phyloP scores from a whole-genome alignment of 148 eudicot genomes.

The Rhododendron kiyosumense region DNA sequence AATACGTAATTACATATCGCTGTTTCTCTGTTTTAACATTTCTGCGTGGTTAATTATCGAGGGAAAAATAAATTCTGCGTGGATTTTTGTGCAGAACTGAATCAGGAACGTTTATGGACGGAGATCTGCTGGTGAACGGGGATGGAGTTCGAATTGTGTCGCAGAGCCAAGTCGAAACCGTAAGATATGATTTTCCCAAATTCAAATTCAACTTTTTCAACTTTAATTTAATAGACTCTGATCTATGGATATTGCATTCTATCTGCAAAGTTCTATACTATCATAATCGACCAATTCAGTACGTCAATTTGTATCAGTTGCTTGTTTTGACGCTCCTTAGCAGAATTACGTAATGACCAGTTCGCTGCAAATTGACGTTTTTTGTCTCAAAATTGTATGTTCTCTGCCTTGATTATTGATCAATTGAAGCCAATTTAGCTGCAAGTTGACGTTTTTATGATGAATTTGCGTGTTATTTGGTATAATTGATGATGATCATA shows the following conservation, averaged over 20 bases:
- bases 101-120: constrained; percentile 88
- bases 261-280: not conserved
- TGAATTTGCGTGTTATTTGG: not conserved
- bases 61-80: not conserved
- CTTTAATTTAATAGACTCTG: constrained; percentile 4
- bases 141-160: constrained; percentile 82
- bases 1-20: not conserved
- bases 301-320: not conserved
- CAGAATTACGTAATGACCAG: not conserved
- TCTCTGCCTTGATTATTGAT: not conserved
- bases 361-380: not conserved
- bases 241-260: not conserved
- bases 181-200: constrained; percentile 18
- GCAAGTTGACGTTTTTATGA: not conserved
- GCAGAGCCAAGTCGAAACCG: constrained; percentile 47
- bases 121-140: constrained; percentile 81
- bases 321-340: not conserved
- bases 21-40: not conserved
- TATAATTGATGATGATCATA: not conserved
- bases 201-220: not conserved
- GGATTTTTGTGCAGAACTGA: constrained; percentile 39
- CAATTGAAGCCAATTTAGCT: not conserved
- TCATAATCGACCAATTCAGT: not conserved
- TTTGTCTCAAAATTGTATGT: not conserved
- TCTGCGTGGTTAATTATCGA: not conserved